Conservation (phyloP, 2,329 filamentous ascomycete genomes). For the Teratosphaeria pseudoeucalypti region DNA sequence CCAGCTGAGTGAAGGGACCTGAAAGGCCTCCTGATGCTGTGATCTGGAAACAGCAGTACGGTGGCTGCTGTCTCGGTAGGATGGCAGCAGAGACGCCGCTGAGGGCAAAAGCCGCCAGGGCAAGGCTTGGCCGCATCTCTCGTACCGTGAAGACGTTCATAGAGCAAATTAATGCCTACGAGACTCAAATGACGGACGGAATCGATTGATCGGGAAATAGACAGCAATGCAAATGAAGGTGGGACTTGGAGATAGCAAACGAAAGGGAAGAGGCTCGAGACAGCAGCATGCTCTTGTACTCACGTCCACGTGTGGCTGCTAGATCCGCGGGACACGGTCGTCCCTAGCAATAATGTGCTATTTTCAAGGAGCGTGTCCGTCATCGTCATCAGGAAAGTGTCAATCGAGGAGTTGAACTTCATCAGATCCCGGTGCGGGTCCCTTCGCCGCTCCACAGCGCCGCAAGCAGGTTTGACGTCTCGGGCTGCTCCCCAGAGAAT, state of each 20-base stretch:
- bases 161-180: neutral
- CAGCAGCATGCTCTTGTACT: neutral
- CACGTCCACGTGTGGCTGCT: neutral
- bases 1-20: neutral
- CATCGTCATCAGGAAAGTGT: neutral
- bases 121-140: neutral
- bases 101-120: neutral
- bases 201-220: neutral
- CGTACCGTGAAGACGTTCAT: neutral
- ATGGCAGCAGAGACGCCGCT: neutral
- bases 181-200: neutral
- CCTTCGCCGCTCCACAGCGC: neutral
- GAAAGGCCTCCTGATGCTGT: conserved; percentile 1
- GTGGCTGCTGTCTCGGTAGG: neutral
- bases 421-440: neutral
- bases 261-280: neutral
- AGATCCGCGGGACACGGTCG: neutral
- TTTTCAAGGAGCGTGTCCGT: neutral
- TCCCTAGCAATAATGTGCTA: neutral
- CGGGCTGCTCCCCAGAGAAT: neutral
- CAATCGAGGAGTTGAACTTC: neutral
- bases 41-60: conserved; percentile 1
- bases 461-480: neutral
- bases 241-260: neutral
- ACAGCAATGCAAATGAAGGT: neutral